Conservation (phyloP, 2,329 filamentous ascomycete genomes). For the Didymella arachidicola region DNA sequence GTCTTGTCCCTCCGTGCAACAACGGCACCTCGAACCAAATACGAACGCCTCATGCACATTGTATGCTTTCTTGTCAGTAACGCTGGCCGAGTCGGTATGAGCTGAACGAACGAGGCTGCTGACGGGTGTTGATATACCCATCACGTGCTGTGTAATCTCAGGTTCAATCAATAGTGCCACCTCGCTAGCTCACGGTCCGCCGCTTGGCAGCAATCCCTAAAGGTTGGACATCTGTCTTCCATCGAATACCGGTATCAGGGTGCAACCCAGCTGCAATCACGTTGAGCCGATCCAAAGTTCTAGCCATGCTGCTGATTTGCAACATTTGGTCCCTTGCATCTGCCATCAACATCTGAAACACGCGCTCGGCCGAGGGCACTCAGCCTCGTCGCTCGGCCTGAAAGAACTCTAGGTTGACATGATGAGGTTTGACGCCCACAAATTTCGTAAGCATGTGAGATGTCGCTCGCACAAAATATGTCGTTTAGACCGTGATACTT, state of each 20-base stretch:
- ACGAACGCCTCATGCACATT: not conserved
- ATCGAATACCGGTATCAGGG: not conserved
- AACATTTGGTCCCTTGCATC: constrained; percentile 14
- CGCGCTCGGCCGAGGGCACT: constrained; percentile 10
- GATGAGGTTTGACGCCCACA: not conserved
- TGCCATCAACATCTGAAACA: constrained; percentile 17
- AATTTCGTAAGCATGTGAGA: not conserved
- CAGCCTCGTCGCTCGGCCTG: constrained; percentile 4
- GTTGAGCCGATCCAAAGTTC: constrained; percentile 18
- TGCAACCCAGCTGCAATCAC: constrained; percentile 5
- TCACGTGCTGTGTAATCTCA: constrained; percentile 17
- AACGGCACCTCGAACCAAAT: constrained; percentile 2
- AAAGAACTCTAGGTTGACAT: constrained; percentile 5
- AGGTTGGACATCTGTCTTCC: not conserved
- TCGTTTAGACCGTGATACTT: not conserved
- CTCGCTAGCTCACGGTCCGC: constrained; percentile 5
- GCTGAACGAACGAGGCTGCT: not conserved
- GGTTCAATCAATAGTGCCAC: constrained; percentile 15
- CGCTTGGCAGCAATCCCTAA: constrained; percentile 2
- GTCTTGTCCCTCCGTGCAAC: constrained; percentile 1
- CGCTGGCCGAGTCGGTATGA: not conserved
- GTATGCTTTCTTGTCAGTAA: not conserved
- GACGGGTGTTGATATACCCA: not conserved
- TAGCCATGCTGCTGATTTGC: constrained; percentile 12
- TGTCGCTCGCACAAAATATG: not conserved